Percentiles rank a stretch among this genome's conserved stretches.
Conservation (phyloP, 2,329 filamentous ascomycete species). For the Aspergillus luchuensis region DNA sequence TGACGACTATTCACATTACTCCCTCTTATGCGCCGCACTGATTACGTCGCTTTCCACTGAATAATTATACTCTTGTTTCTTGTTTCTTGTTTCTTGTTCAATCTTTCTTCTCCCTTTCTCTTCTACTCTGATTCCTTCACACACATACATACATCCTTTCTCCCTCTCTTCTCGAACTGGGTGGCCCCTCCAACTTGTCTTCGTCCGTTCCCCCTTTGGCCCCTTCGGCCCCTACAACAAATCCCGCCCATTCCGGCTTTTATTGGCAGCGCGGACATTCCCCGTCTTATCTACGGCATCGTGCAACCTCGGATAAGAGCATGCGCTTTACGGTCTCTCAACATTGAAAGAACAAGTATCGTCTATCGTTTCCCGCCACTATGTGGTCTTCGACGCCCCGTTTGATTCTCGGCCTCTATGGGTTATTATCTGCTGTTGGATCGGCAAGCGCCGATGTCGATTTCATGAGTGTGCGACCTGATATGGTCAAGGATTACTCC, state of each 20-base stretch:
- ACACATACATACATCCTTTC: not conserved
- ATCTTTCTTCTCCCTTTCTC: not conserved
- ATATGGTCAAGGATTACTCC: slow-evolving; percentile 43
- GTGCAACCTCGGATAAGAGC: slow-evolving; percentile 10
- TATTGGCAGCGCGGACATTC: not conserved
- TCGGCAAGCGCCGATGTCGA: slow-evolving; percentile 37
- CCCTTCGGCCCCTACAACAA: not conserved
- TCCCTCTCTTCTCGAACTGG: not conserved
- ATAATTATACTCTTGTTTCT: not conserved
- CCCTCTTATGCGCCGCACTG: not conserved
- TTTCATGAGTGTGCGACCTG: slow-evolving; percentile 48
- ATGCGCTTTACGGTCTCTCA: slow-evolving; percentile 8
- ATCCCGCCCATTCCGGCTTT: slow-evolving; percentile 3
- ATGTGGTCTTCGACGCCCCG: slow-evolving; percentile 23
- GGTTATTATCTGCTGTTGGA: slow-evolving; percentile 19
- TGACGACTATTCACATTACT: not conserved
- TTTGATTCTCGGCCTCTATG: slow-evolving; percentile 22
- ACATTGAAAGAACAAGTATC: not conserved
- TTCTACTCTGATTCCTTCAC: not conserved
- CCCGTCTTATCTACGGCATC: slow-evolving; percentile 4
- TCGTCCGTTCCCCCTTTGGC: not conserved
- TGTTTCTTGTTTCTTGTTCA: not conserved
- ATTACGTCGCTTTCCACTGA: not conserved
- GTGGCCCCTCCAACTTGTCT: not conserved
- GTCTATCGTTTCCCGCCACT: slow-evolving; percentile 12